phyloP scores from a whole-genome alignment of 1,284 basidiomycete genomes.

The Gyrodon tennesseensis region DNA sequence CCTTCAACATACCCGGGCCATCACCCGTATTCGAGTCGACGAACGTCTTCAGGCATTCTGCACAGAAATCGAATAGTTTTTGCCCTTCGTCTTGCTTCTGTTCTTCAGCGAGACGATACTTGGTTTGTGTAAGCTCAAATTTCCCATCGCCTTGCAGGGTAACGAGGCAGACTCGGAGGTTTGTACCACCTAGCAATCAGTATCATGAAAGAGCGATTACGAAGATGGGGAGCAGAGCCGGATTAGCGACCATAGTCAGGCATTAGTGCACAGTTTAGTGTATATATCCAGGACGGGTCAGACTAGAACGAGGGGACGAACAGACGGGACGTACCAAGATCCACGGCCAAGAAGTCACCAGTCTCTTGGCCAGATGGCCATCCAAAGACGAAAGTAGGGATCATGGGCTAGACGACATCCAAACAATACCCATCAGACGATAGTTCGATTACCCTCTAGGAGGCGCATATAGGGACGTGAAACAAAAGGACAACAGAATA shows the following conservation, averaged over 20 bases:
- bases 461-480: slow-evolving; percentile 11
- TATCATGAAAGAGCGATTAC: background rate
- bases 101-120: slow-evolving; percentile 96
- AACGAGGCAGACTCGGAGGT: slow-evolving; percentile 97
- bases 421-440: slow-evolving; percentile 26
- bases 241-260: slow-evolving; percentile 1
- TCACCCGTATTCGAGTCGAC: slow-evolving; percentile 72
- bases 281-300: slow-evolving; percentile 8
- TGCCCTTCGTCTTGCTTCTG: slow-evolving; percentile 98
- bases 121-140: slow-evolving; percentile 97
- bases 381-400: slow-evolving; percentile 96
- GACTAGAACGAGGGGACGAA: background rate
- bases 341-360: slow-evolving; percentile 91
- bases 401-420: slow-evolving; percentile 70
- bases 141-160: slow-evolving; percentile 88
- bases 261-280: background rate
- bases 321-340: slow-evolving; percentile 66
- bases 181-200: slow-evolving; percentile 73
- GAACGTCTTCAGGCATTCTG: slow-evolving; percentile 89
- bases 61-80: slow-evolving; percentile 96
- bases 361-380: slow-evolving; percentile 92
- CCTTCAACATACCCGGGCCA: slow-evolving; percentile 60
- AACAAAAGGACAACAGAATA: slow-evolving; percentile 4
- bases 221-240: slow-evolving; percentile 3
- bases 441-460: slow-evolving; percentile 1